Evolutionary conservation across 768 basidiomycete genomes (phyloP), one percentile per base, ranked within the genome.

Genomic region (Leucocoprinus birnbaumii): DNA sequence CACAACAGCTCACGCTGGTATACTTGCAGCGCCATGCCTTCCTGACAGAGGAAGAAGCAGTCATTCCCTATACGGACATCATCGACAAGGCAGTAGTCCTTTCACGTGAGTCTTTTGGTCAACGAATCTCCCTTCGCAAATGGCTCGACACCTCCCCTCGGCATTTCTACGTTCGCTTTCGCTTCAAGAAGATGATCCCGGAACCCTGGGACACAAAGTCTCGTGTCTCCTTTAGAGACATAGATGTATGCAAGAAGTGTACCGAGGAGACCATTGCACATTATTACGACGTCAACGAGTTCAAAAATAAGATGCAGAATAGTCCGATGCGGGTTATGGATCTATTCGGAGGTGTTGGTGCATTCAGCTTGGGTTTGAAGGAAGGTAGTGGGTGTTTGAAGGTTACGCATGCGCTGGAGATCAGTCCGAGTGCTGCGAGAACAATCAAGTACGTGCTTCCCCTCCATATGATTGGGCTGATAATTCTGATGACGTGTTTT

Each of bases 401-500:
- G 56, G 62, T 88, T 3, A 84, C 82, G 0, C 82, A 88, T 69
- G 80, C 84, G 0, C 68, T 91, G 42, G 91, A 93, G 60, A 84
- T 89, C 19, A 73, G 80, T n/a, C 88, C 89, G 0, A 87, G 86
- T 64, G 87, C 91, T 7, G 85, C 86, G 0, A 69, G 70, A 55
- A 89, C 90, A 1, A 70, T 87, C 14, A 70, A 68, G 91, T 87
- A 61, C 50, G 79, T 65, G 26, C 26, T 1, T 50, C 4, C 26
- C 37, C 35, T 37, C 1, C 18, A n/a, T 21, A 3, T 13, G 22
- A 38, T 16, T 7, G 47, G 31, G 40, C n/a, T 37, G 45, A 59
- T 46, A 55, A n/a, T 42, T 44, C 16, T 38, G 13, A n/a, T 11
- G 38, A 13, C n/a, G 38, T 11, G 40, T 57, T 40, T 14, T 35